Conservation (phyloP, 2,329 filamentous ascomycete genomes). For the Botrytis paeoniae region DNA sequence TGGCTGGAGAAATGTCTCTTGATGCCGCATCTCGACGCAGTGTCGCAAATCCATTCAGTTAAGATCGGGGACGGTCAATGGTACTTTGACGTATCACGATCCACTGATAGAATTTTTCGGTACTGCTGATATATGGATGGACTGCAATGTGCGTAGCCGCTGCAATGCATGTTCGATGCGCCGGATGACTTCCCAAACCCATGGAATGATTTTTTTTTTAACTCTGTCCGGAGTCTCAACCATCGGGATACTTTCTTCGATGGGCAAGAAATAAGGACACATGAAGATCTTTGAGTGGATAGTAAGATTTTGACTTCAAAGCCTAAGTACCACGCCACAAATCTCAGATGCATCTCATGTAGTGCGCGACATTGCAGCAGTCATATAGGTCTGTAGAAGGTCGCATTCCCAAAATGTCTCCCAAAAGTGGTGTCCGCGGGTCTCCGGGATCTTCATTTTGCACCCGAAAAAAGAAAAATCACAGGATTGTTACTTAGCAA, state of each 20-base stretch:
- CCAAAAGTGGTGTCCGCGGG: slow-evolving; percentile 8
- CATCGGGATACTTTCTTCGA: background rate
- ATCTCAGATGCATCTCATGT: slow-evolving; percentile 9
- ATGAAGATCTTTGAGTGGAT: slow-evolving; percentile 11
- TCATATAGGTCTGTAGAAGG: slow-evolving; percentile 2
- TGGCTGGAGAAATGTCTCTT: background rate
- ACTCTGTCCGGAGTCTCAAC: background rate
- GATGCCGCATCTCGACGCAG: background rate
- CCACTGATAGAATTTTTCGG: slow-evolving; percentile 1
- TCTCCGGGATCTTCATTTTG: background rate
- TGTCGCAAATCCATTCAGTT: background rate
- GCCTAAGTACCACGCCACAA: slow-evolving; percentile 20
- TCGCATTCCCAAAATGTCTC: slow-evolving; percentile 3
- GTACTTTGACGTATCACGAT: background rate
- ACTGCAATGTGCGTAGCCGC: slow-evolving; percentile 15
- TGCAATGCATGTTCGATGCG: slow-evolving; percentile 1
- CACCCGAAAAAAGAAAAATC: background rate
- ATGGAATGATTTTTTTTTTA: background rate
- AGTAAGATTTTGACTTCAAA: slow-evolving; percentile 7
- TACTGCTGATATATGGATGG: slow-evolving; percentile 3
- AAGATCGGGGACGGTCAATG: background rate
- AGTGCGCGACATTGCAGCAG: background rate
- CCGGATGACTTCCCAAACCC: slow-evolving; percentile 19
- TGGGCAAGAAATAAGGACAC: background rate
- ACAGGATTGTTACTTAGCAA: background rate